Conservation (phyloP, 305 asterid genomes). For the Plantago lanceolata region DNA sequence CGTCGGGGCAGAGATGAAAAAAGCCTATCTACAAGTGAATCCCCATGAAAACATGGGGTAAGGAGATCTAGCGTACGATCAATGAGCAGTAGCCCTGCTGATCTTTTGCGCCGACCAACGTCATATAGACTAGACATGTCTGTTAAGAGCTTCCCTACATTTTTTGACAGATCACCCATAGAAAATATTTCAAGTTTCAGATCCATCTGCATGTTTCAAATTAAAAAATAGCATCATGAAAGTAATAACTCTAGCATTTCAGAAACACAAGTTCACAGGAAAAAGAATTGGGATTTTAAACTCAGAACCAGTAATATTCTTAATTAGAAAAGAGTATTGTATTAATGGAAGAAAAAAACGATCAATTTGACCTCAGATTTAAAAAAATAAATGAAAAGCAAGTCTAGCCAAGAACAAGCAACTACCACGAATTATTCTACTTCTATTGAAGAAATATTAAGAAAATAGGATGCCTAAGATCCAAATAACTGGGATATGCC, state of each 20-base stretch:
- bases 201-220: constrained; percentile 81
- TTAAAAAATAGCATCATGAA: constrained; percentile 24
- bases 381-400: not conserved
- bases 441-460: constrained; percentile 1
- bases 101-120: constrained; percentile 85
- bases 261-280: not conserved
- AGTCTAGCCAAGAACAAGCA: constrained; percentile 17
- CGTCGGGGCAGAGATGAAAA: constrained; percentile 76
- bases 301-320: not conserved
- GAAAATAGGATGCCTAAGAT: constrained; percentile 13
- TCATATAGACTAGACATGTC: constrained; percentile 98
- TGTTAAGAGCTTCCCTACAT: constrained; percentile 84
- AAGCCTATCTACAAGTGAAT: constrained; percentile 86
- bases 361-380: not conserved
- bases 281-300: constrained; percentile 1
- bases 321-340: constrained; percentile 5
- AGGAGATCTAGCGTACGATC: constrained; percentile 98
- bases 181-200: constrained; percentile 95
- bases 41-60: constrained; percentile 96
- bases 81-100: constrained; percentile 77
- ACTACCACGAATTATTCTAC: not conserved
- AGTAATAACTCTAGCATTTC: constrained; percentile 10
- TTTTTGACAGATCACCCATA: constrained; percentile 83
- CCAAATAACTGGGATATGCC: constrained; percentile 1
- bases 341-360: constrained; percentile 6